phyloP scores from a whole-genome alignment of 768 basidiomycete genomes.

The Lentinula detonsa region DNA sequence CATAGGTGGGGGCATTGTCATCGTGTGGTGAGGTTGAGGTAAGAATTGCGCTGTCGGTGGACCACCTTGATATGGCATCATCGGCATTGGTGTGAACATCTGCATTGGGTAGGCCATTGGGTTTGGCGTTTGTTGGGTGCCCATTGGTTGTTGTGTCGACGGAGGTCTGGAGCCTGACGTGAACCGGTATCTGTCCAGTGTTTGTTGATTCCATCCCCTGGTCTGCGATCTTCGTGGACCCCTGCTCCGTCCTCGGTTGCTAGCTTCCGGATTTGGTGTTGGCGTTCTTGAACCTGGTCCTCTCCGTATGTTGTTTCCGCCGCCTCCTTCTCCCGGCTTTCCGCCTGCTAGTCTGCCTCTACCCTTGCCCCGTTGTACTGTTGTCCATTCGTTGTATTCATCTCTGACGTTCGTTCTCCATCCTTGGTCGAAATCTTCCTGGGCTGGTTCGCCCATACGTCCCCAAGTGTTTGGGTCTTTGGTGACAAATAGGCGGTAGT shows the following conservation, averaged over 20 bases:
- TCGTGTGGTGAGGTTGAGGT: background rate
- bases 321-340: background rate
- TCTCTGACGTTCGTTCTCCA: background rate
- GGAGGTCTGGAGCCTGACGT: background rate
- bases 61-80: background rate
- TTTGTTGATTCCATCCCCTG: background rate
- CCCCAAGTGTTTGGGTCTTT: background rate
- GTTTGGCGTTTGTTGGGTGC: no score
- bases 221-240: background rate
- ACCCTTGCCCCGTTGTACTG: background rate
- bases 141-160: background rate
- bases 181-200: background rate
- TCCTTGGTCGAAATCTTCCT: background rate
- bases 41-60: background rate
- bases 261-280: background rate
- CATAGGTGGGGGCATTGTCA: background rate
- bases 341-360: background rate
- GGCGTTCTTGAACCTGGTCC: background rate
- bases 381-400: background rate
- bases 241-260: background rate
- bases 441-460: background rate
- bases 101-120: background rate
- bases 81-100: background rate
- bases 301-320: background rate
- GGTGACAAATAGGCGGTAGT: background rate